A percentile compares a stretch with the other conserved stretches of the same genome.
phyloP scores from a whole-genome alignment of 768 basidiomycete genomes.

The Krasilnikovozyma curviuscula region DNA sequence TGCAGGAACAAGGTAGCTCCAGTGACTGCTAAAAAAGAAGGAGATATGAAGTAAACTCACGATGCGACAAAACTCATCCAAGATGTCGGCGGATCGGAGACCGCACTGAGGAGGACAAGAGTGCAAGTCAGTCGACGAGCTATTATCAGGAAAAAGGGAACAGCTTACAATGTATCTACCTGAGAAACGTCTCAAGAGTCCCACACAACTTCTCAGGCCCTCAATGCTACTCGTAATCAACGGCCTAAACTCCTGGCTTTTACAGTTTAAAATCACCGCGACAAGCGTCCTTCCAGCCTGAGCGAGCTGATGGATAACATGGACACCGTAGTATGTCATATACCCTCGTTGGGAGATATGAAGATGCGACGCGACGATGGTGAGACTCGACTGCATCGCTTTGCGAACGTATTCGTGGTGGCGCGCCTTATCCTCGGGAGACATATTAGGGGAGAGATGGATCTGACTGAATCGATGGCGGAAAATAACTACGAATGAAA shows the following conservation, averaged over 20 bases:
- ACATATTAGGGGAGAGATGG: slow-evolving; percentile 23
- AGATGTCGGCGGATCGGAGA: slow-evolving; percentile 68
- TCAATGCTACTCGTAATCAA: slow-evolving; percentile 67
- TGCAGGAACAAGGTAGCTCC: too few relatives aligned
- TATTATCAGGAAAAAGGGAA: too few relatives aligned
- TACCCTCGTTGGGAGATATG: slow-evolving; percentile 56
- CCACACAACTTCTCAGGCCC: slow-evolving; percentile 68
- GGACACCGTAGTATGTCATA: slow-evolving; percentile 92
- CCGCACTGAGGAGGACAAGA: slow-evolving; percentile 20
- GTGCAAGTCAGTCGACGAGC: neutral
- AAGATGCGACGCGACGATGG: slow-evolving; percentile 63
- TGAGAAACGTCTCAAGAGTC: slow-evolving; percentile 69
- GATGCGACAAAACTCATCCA: slow-evolving; percentile 82
- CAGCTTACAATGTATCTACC: slow-evolving; percentile 84
- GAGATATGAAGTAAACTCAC: slow-evolving; percentile 30
- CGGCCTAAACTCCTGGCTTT: slow-evolving; percentile 52
- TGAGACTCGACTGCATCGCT: slow-evolving; percentile 59
- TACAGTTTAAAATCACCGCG: slow-evolving; percentile 70
- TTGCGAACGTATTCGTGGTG: slow-evolving; percentile 29
- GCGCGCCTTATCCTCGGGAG: slow-evolving; percentile 43
- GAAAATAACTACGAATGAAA: slow-evolving; percentile 41
- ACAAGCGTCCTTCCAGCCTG: slow-evolving; percentile 81
- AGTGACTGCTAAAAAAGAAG: slow-evolving; percentile 38
- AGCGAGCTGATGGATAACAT: slow-evolving; percentile 86
- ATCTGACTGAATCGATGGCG: slow-evolving; percentile 46